Conservation (phyloP, 2,329 filamentous ascomycete genomes). For the Monilinia fructicola region DNA sequence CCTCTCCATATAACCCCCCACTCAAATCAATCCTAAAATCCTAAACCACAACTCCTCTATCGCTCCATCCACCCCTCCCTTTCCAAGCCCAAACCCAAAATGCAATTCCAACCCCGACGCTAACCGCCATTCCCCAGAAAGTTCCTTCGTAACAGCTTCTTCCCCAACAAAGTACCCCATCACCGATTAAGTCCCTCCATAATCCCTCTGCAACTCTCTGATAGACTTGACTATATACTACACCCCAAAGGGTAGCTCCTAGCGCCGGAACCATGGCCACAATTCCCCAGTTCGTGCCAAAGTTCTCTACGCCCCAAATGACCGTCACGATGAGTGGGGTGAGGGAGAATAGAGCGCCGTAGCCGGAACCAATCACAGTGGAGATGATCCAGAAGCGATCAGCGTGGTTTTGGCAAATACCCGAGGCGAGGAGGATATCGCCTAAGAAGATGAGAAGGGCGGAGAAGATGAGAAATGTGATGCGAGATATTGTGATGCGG, state of each 20-base stretch:
- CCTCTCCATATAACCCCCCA: not conserved
- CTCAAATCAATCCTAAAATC: not conserved
- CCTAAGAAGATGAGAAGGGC: conserved; percentile 72
- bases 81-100: conserved; percentile 77
- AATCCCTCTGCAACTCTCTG: conserved; percentile 59
- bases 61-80: conserved; percentile 71
- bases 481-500: conserved; percentile 66
- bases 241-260: conserved; percentile 85
- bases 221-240: conserved; percentile 83
- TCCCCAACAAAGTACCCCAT: conserved; percentile 73
- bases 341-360: conserved; percentile 87
- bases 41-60: conserved; percentile 69
- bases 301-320: conserved; percentile 98
- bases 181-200: conserved; percentile 42
- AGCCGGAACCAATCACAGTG: conserved; percentile 81
- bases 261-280: conserved; percentile 87
- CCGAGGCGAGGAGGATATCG: conserved; percentile 75
- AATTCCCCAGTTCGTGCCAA: conserved; percentile 97
- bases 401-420: conserved; percentile 69
- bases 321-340: conserved; percentile 93
- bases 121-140: conserved; percentile 83
- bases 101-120: conserved; percentile 73
- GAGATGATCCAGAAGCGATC: conserved; percentile 85
- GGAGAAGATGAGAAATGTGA: conserved; percentile 76
- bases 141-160: conserved; percentile 74